phyloP scores from a whole-genome alignment of 257 asterid genomes.

The Capsicum baccatum region DNA sequence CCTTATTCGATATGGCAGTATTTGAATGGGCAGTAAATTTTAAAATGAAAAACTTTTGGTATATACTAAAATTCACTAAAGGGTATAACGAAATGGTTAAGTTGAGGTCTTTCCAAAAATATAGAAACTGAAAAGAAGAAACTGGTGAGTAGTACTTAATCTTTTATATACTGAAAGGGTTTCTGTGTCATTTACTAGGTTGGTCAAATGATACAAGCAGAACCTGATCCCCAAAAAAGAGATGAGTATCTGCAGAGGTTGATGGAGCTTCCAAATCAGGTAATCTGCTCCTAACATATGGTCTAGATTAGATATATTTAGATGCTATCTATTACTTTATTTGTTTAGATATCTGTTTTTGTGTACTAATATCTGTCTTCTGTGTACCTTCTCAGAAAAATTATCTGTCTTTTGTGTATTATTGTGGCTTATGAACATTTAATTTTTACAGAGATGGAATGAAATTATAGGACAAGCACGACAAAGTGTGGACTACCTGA shows the following conservation, averaged over 20 bases:
- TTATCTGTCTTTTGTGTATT: background rate
- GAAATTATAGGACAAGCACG: slow-evolving; percentile 96
- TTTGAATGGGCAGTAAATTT: background rate
- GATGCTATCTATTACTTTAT: slow-evolving; percentile 4
- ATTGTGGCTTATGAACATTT: slow-evolving; percentile 38
- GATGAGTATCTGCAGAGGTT: slow-evolving; percentile 88
- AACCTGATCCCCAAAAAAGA: slow-evolving; percentile 87
- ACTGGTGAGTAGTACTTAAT: background rate
- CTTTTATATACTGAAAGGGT: background rate
- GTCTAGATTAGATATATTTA: background rate
- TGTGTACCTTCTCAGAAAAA: too few species aligned
- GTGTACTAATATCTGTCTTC: background rate
- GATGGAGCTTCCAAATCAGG: slow-evolving; percentile 98
- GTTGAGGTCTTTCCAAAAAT: background rate
- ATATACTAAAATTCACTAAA: background rate
- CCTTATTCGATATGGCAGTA: slow-evolving; percentile 19
- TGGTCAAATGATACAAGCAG: slow-evolving; percentile 95
- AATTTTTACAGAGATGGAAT: slow-evolving; percentile 81
- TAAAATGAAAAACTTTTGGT: background rate
- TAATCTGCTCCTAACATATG: slow-evolving; percentile 31
- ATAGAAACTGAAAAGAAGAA: background rate
- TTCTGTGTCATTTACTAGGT: slow-evolving; percentile 53
- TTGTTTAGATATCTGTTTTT: slow-evolving; percentile 5
- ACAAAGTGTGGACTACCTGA: slow-evolving; percentile 83
- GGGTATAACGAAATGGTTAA: background rate